phyloP scores from a whole-genome alignment of 225 moss, liverwort and hornwort species.

The Polytrichum formosum region DNA sequence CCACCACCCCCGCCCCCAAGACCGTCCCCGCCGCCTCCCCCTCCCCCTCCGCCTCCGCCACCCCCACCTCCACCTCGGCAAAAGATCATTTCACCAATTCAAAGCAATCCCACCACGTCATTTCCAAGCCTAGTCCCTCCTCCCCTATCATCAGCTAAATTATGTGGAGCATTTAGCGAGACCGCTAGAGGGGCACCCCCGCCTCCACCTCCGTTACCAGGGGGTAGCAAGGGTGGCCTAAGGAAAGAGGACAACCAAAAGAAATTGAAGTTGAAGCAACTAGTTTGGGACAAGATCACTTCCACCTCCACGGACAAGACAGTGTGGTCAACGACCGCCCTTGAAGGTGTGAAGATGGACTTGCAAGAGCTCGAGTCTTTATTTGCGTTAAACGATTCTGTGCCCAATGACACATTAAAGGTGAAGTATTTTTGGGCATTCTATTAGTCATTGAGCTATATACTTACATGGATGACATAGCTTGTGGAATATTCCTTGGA shows the following conservation, averaged over 20 bases:
- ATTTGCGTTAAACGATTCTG: slow-evolving; percentile 53
- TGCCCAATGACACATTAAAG: slow-evolving; percentile 7
- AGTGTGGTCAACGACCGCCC: slow-evolving; percentile 72
- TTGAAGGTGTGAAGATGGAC: slow-evolving; percentile 75
- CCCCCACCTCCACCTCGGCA: slow-evolving; percentile 4
- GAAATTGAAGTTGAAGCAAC: slow-evolving; percentile 83
- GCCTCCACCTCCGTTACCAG: slow-evolving; percentile 6
- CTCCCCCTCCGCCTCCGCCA: neutral
- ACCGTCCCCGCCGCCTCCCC: neutral
- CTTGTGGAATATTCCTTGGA: too few relatives aligned
- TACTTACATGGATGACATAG: too few relatives aligned
- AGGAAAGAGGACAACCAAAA: too few relatives aligned
- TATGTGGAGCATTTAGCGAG: neutral
- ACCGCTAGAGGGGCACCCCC: neutral
- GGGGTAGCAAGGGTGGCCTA: neutral
- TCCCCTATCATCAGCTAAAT: slow-evolving; percentile 4
- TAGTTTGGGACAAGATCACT: slow-evolving; percentile 87
- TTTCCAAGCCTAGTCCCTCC: neutral
- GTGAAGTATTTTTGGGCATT: too few relatives aligned
- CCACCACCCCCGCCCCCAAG: neutral
- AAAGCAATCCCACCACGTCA: neutral
- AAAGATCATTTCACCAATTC: neutral
- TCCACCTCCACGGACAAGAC: slow-evolving; percentile 53
- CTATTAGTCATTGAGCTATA: too few relatives aligned
- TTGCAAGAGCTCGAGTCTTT: slow-evolving; percentile 74